Base-by-base conservation (phyloP, 306 rosid genomes). In the Herpetospermum pedunculosum region DNA sequence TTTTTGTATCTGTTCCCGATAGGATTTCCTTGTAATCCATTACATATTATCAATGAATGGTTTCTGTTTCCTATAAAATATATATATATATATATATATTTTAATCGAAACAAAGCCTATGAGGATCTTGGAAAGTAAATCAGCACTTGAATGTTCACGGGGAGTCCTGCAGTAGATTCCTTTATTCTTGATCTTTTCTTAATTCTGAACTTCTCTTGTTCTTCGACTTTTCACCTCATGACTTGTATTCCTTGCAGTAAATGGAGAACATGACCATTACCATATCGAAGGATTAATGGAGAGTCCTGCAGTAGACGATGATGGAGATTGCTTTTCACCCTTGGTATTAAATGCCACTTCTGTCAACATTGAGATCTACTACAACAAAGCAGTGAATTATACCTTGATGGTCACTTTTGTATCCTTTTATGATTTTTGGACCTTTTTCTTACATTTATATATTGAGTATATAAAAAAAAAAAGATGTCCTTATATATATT, bases 381-480 rank as follows among this genome's bases (percentile, higher is more conserved):
- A 94, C 67, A 94, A 87, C 83, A 94, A 94, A 77, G 99, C 99
- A 71, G 97, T 94, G 83, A 94, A 94, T 88, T 91, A 91, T 82
- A 94, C 99, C 54, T 84, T 94, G 90, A 89, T 94, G 99, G 99
- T 94, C 81, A 91, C 97, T 62, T 94, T 94, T 89, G 99, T 94
- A 94, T 94, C 99, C 97, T 73, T 34, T 73, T 13, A 13, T 40
- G 49, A 53, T 10, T 21, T 12, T 40, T 52, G 60, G 34, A n/a
- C 47, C 26, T 50, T 49, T 54, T 5, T 1, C 37, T 43, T 68
- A n/a, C 70, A 63, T 63, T 26, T 25, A 41, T 23, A 7, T 26
- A 25, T 13, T 4, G 26, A 8, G 26, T 26, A 13, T 7, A n/a
- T n/a, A n/a, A n/a, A n/a, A n/a, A n/a, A n/a, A n/a, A 0, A 6